Percentiles rank a stretch among this genome's conserved stretches.
These are phyloP conservation scores for Nicotiana benthamiana DNA, from an alignment of 257 asterid genomes.

Conservation along the genomic window DNA sequence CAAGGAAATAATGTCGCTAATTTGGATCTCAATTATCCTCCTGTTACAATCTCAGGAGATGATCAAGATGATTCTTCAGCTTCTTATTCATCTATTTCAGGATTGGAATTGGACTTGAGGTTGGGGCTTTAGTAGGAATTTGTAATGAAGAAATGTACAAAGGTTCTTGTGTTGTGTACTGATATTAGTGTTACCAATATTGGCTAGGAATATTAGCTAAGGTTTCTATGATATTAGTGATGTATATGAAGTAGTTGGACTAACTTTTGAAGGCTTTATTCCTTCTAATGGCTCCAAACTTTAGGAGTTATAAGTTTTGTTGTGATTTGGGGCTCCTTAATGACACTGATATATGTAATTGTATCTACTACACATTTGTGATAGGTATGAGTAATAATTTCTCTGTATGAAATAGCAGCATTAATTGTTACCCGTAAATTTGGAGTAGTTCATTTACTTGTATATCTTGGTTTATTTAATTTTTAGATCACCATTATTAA, in stretches of 20 bases:
- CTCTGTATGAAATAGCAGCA: background rate
- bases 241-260: background rate
- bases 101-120: slow-evolving; percentile 39
- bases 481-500: no score
- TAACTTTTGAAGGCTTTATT: background rate
- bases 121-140: slow-evolving; percentile 36
- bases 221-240: background rate
- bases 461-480: background rate
- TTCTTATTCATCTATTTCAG: slow-evolving; percentile 20
- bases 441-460: background rate
- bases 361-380: background rate
- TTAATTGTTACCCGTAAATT: background rate
- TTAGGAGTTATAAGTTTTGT: background rate
- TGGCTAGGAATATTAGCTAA: background rate
- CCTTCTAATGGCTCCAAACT: background rate
- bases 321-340: background rate
- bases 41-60: slow-evolving; percentile 12
- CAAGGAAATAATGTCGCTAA: slow-evolving; percentile 7
- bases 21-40: slow-evolving; percentile 28
- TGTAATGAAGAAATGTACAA: background rate
- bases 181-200: background rate
- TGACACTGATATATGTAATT: background rate
- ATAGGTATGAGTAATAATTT: background rate
- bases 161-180: background rate
- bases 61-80: slow-evolving; percentile 17